Percentiles rank a stretch among this genome's conserved stretches.
These are phyloP conservation scores for Phaeosphaeria sp. DNA, from an alignment of 2,329 filamentous ascomycete species.

Conservation along the genomic window DNA sequence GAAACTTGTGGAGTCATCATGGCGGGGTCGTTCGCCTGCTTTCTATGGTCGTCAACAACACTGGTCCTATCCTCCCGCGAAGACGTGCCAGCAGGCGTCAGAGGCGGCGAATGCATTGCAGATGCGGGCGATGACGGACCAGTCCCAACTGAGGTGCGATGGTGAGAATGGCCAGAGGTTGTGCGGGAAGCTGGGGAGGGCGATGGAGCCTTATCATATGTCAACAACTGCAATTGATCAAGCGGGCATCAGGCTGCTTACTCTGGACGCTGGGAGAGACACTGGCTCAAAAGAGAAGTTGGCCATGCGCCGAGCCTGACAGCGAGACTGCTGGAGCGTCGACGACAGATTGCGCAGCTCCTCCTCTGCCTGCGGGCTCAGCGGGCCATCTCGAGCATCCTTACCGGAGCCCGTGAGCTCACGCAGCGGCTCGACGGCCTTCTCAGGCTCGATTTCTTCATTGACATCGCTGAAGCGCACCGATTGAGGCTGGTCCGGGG, in stretches of 20 bases:
- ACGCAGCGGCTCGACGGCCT: constrained; percentile 41
- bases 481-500: constrained; percentile 36
- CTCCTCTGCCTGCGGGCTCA: constrained; percentile 59
- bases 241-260: constrained; percentile 57
- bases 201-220: constrained; percentile 55
- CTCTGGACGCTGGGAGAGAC: constrained; percentile 83
- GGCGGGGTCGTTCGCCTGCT: constrained; percentile 52
- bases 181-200: constrained; percentile 54
- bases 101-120: constrained; percentile 83
- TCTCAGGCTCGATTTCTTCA: constrained; percentile 48
- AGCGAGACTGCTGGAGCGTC: constrained; percentile 73
- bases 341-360: constrained; percentile 75
- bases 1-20: constrained; percentile 65
- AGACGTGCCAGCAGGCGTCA: constrained; percentile 82
- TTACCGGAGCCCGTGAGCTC: constrained; percentile 33
- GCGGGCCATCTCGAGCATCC: constrained; percentile 29
- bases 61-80: constrained; percentile 59
- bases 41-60: constrained; percentile 43
- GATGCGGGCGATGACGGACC: constrained; percentile 71
- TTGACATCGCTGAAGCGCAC: constrained; percentile 51
- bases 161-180: constrained; percentile 58
- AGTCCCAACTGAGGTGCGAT: constrained; percentile 64
- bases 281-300: constrained; percentile 91
- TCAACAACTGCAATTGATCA: constrained; percentile 25
- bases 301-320: constrained; percentile 84